phyloP scores from a whole-genome alignment of 2,329 filamentous ascomycete genomes.

The Diaporthe sp. region DNA sequence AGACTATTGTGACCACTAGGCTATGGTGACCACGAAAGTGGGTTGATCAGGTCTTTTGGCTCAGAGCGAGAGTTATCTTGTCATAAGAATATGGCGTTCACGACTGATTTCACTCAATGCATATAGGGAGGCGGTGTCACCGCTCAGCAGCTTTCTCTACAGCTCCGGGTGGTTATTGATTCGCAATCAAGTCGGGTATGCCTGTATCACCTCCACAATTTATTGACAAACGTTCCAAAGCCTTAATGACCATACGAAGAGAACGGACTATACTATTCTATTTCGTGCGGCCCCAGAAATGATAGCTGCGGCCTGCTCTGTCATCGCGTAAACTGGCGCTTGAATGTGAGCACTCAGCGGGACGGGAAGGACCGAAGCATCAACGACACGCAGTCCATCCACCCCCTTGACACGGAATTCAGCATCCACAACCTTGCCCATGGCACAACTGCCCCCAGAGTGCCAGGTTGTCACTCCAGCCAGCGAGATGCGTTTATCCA shows the following conservation, averaged over 20 bases:
- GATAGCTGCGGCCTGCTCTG: constrained; percentile 28
- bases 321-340: constrained; percentile 30
- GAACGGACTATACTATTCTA: background rate
- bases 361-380: constrained; percentile 55
- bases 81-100: background rate
- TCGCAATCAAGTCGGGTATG: background rate
- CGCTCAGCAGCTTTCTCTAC: background rate
- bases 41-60: background rate
- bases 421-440: constrained; percentile 52
- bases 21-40: background rate
- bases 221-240: background rate
- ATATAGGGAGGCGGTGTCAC: background rate
- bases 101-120: background rate
- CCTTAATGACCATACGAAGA: background rate
- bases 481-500: constrained; percentile 46
- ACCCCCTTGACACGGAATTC: constrained; percentile 56
- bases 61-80: background rate
- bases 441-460: constrained; percentile 49
- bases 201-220: background rate
- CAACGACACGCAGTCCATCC: constrained; percentile 54
- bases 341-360: constrained; percentile 37
- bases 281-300: constrained; percentile 29
- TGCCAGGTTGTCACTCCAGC: constrained; percentile 46
- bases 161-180: background rate
- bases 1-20: background rate